Evolutionary conservation across 2,329 filamentous ascomycete species (phyloP), one percentile per base, ranked within the genome.

Genomic region (Arthrobotrys pseudoclavata): DNA sequence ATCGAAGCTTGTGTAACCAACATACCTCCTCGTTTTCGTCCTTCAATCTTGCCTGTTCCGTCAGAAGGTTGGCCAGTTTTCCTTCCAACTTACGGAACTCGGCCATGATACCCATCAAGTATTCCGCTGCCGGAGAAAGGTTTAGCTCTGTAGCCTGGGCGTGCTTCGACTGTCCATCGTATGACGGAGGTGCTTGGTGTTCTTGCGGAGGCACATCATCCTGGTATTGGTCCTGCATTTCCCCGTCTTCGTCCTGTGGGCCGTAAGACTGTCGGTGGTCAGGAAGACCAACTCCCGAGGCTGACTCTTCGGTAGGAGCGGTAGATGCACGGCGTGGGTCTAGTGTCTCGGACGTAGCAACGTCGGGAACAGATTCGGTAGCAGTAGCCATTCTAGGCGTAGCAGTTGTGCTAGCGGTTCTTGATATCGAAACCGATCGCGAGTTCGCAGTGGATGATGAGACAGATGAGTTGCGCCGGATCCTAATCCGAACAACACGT

Each of bases 1-100:
- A 15, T 10, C 22, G 34, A 9, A 18, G 42, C 26, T 12, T 50
- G 64, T 66, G 71, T 64, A 40, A 63, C 60, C 70, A n/a, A 64
- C 71, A 48, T 69, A 79, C 75, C 29, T 79, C 69, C 22, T 79
- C 62, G 55, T 79, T 79, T 79, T 79, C 75, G 45, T 68, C 63
- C n/a, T 66, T 79, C 37, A 79, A 29, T 52, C 64, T 68, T n/a
- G 75, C 53, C 42, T 79, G 68, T 61, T 79, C 75, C 12, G 24
- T 64, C 64, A 79, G 26, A 18, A 79, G 67, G 29, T 40, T 60
- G 15, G 69, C 48, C 7, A 79, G 63, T 47, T 79, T 79, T 5
- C 69, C 75, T 61, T 79, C 75, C 55, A 79, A 40, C 47, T 74
- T 79, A 55, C 69, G 75, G 31, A 72, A 79, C 47, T 79, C 75